Base-by-base conservation (phyloP, 2,329 filamentous ascomycete species). In the Amauroascus verrucosus region DNA sequence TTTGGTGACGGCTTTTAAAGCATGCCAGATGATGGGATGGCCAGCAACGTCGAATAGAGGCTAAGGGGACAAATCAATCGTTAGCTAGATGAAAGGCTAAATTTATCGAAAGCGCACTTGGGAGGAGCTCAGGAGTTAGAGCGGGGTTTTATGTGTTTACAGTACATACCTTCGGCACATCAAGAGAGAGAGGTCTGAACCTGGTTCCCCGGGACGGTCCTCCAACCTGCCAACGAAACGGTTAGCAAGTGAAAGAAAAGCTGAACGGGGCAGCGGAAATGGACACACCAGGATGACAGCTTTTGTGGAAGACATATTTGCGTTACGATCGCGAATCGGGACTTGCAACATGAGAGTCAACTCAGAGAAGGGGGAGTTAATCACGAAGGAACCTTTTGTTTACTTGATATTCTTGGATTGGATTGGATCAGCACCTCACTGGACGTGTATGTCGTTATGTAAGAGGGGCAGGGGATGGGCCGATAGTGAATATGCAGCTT, bases 21-120 rank as follows among this genome's bases (percentile, higher is more conserved):
- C 95, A 78, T 98, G 93, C 80, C 90, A 91, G 76, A 97, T 89
- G 75, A 98, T 97, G 63, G 91, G 89, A 73, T 98, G 93, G 63
- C 93, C 93, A 62, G 93, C 93, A 66, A 98, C 89, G 71, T 96
- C 91, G 76, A 98, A 97, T 62, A 98, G 86, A 59, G 93, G 93
- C 88, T 94, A 60, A 28, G 47, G 16, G 11, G 14, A 11, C 16
- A 22, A 20, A 22, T 40, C 16, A 35, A 24, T 6, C 9, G 22
- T 53, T 32, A 53, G 51, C 43, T 13, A 24, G 14, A 49, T 7
- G 32, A 20, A 38, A 38, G 14, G 7, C 13, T 35, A 35, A 14
- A 14, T 14, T 14, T n/a, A n/a, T n/a, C n/a, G n/a, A 13, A 14
- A 35, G 13, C 32, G 14, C 32, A 3, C 33, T 24, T n/a, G 26